Evolutionary conservation across 2,329 filamentous ascomycete genomes (phyloP), one percentile per base, ranked within the genome.

Genomic region (Hirsutella rhossiliensis): DNA sequence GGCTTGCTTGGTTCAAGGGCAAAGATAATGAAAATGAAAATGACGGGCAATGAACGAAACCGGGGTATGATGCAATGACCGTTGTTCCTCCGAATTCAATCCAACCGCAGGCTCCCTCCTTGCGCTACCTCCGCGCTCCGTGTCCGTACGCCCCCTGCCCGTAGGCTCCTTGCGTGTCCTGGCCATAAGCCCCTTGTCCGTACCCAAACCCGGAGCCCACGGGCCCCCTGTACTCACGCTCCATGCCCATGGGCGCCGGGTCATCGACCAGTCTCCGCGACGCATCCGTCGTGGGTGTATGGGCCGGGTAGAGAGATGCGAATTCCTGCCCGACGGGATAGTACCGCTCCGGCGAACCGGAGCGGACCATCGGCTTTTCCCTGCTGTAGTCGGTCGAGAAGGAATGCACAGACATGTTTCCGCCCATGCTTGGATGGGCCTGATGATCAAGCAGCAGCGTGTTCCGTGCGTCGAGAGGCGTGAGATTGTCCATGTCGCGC

Each of bases 401-500:
- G 38, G 71, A 62, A 50, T 71, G 69, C 46, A 66, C 66, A 29
- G 65, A 65, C 28, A 62, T 61, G 36, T 62, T 58, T 18, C 61
- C 30, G 23, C 18, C 52, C 30, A 59, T 51, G 34, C 58, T 56
- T 48, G 65, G 62, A 37, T 53, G 45, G 36, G 64, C 75, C 43
- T 82, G 45, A 36, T 64, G 75, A 43, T 83, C 78, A 62, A 87
- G 79, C 46, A 95, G 79, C 18, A 96, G 77, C 12, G 84, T 89
- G 69, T 90, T 90, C 58, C 86, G 84, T 2, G 87, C 84, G 56
- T 94, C 86, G 34, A 95, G 76, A 5, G 88, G 85, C 2, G 88
- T 96, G 41, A 96, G 78, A 47, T 80, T 80, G 62, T 95, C 88
- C 47, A 84, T 67, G 53, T 92, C 84, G 51, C 82, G 81, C 56